Evolutionary conservation across 768 basidiomycete genomes (phyloP), one percentile per base, ranked within the genome.

Genomic region (Hypholoma sublateritium): DNA sequence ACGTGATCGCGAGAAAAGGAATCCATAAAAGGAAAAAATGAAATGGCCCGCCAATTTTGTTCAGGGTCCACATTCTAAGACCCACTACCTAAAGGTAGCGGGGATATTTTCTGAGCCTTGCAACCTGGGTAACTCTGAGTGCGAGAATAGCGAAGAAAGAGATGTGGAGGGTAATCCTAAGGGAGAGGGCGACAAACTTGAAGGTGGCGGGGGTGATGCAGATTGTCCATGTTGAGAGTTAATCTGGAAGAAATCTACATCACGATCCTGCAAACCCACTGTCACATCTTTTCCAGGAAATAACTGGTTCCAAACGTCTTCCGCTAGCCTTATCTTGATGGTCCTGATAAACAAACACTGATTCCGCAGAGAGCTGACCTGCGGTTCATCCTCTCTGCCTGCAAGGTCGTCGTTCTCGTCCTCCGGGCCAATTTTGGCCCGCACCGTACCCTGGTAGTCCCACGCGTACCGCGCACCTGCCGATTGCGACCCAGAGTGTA

Each of bases 341-440:
- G 50, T 35, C 22, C 37, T 35, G 13, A 59, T 44, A 28, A 59
- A 59, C 12, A 59, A 53, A 35, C 58, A 59, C 34, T 59, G 58
- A 17, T 59, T 59, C 32, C 54, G 36, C 2, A 59, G 22, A 19
- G 55, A 50, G n/a, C 51, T 32, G 2, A 43, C n/a, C n/a, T 59
- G 58, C n/a, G n/a, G n/a, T n/a, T n/a, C n/a, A 21, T 32, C 41
- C 1, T 52, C 58, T 12, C 32, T 44, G 11, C 50, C 36, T 8
- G 19, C 58, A 7, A 43, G 42, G 16, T 59, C 58, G 45, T 59
- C 51, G 28, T 59, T 54, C 24, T 50, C 58, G 8, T 49, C 41
- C 32, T 59, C 58, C 22, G 58, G 58, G 1, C 58, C 58, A 16
- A 59, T 53, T 52, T 59, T 59, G 12, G 49, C 53, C 25, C 39